Evolutionary conservation across 1,284 basidiomycete genomes (phyloP).

Genomic region (Anthracocystis walkeri): DNA sequence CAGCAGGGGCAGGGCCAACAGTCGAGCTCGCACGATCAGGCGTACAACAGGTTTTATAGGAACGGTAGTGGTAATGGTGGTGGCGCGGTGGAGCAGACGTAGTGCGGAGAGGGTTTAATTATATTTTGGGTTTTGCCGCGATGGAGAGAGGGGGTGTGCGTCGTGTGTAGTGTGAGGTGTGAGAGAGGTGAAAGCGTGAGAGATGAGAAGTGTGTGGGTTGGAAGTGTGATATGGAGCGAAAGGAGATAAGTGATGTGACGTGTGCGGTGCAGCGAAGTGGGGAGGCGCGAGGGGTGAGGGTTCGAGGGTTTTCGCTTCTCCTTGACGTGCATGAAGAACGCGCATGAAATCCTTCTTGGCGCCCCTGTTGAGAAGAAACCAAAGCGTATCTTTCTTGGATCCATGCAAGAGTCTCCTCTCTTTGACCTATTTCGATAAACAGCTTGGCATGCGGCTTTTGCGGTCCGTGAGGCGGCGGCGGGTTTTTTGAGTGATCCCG

Average conservation of each 20-base stretch:
- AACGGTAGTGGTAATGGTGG: slow-evolving; percentile 17
- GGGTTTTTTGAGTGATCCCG: no score
- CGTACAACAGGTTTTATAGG: slow-evolving; percentile 23
- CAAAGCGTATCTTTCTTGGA: no score
- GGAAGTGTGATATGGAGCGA: neutral
- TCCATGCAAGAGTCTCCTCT: no score
- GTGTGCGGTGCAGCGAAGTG: no score
- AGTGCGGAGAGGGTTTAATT: neutral
- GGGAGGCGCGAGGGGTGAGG: neutral
- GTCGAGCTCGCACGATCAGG: slow-evolving; percentile 23
- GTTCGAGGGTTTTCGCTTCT: neutral
- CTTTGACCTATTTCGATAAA: no score
- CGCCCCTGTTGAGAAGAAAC: neutral
- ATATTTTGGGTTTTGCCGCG: neutral
- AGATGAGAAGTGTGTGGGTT: neutral
- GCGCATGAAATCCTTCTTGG: neutral
- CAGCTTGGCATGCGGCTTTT: no score
- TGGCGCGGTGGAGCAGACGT: slow-evolving; percentile 33
- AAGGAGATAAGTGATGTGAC: neutral
- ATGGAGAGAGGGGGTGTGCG: no score
- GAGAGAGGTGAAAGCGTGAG: neutral
- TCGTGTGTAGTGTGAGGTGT: neutral
- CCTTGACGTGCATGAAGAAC: slow-evolving; percentile 1
- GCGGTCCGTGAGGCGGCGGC: no score
- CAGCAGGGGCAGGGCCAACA: slow-evolving; percentile 8